Base-by-base conservation (phyloP, 2,329 filamentous ascomycete genomes). In the Simplicillium aogashimaense region DNA sequence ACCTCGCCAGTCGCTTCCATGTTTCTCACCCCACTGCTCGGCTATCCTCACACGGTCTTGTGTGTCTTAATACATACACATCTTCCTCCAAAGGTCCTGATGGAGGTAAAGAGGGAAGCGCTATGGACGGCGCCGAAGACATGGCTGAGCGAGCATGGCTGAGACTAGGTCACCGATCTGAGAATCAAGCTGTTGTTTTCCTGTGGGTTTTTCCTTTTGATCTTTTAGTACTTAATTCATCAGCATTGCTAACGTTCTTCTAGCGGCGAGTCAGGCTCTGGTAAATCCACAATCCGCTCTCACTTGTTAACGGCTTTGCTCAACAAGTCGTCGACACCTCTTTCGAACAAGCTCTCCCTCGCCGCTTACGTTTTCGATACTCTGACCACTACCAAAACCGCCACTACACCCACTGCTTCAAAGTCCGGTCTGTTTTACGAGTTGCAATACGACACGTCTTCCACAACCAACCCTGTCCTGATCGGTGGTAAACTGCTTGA, bases 351-450 rank as follows among this genome's bases (percentile, higher is more conserved):
- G 62, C 73, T 95, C 15, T 95, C 90, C 3, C 82, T 94, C 37
- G 90, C 90, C 16, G 83, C 90, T 34, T 98, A 95, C 59, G 78
- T 97, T 44, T 98, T 98, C 59, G 92, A 98, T 57, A 85, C 87
- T 2, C 74, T 98, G 44, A 98, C 92, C 5, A 97, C 92, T 2
- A 98, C 92, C 18, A 98, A 98, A 66, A 94, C 90, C 2, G 81
- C 89, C 29, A 97, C 90, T 1, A 97, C 90, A 0, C 89, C 89
- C 2, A 95, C 87, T 2, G 92, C 92, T 20, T 97, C 90, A 38
- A 97, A 97, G 61, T 84, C 92, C 10, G 92, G 92, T 46, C 74
- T 98, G 13, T 95, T 94, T 58, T 92, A 92, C 59, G 92, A 98
- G 61, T 72, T 98, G 33, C 92, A 98, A 61, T 98, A 98, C 58